Evolutionary conservation across 257 asterid genomes (phyloP).

Genomic region (Nicotiana noctiflora): DNA sequence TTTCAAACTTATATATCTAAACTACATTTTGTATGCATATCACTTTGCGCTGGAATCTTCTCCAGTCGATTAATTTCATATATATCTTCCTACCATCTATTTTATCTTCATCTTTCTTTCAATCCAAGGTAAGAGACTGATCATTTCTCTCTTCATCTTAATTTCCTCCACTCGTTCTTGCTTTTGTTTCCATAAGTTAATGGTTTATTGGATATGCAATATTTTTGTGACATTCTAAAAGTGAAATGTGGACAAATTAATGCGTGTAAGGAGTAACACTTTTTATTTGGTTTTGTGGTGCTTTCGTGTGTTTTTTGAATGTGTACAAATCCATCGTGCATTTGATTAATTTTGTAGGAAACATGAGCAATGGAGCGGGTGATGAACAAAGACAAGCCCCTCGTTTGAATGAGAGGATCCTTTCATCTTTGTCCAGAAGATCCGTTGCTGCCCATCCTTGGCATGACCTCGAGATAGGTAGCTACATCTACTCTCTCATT

Average conservation of each 20-base stretch:
- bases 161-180: too few species aligned
- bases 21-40: neutral
- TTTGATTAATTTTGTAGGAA: neutral
- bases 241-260: too few species aligned
- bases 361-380: neutral
- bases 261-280: too few species aligned
- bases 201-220: too few species aligned
- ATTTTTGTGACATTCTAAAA: too few species aligned
- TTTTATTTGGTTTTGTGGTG: too few species aligned
- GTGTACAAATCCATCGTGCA: neutral
- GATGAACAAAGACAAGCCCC: slow-evolving; percentile 10
- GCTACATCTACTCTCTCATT: neutral
- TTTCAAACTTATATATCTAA: neutral
- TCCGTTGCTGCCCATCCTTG: slow-evolving; percentile 63
- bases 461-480: slow-evolving; percentile 62
- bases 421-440: slow-evolving; percentile 47
- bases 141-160: neutral
- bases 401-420: slow-evolving; percentile 49
- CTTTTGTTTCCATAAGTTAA: too few species aligned
- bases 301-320: too few species aligned
- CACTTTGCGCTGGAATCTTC: neutral
- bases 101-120: neutral
- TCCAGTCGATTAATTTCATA: neutral
- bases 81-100: neutral
- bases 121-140: neutral